Evolutionary conservation across 768 basidiomycete genomes (phyloP), one percentile per base, ranked within the genome.

Genomic region (Pleurotus citrinopileatus): DNA sequence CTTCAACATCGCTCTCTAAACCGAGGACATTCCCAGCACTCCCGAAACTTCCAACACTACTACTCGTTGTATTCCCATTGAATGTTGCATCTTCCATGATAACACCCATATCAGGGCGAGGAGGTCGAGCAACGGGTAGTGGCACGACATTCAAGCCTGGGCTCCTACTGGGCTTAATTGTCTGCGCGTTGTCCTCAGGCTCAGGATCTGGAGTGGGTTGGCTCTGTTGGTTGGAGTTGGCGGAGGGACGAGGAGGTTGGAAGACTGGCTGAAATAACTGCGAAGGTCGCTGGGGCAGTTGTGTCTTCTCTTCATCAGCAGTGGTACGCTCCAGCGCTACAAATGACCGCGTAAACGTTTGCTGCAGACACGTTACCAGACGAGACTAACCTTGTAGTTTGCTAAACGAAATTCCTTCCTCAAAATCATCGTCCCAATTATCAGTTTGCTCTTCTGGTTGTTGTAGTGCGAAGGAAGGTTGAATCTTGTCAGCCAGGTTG

Each of bases 381-480:
- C 55, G 34, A 7, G 1, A 55, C 65, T 17, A 29, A 79, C 79
- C 86, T 73, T 88, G 89, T 26, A 95, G 67, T 68, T 94, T 96
- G 6, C 87, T 83, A 51, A 91, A 82, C 0, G 92, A 93, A 28
- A 94, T 94, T 1, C 89, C 93, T 59, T 92, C 93, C 65, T 94
- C 93, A 59, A 99, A 99, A 64, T 99, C 97, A 59, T 94, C 92
- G 63, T 99, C 97, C 97, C 97, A 99, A 59, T 94, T 96, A 65
- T 97, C 94, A 1, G 87, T 89, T 65, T 91, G 89, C 59, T 92
- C 87, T 71, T 94, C 89, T 15, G 87, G 88, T 20, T 82, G 79
- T 55, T 84, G 86, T 20, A 90, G 70, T 13, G 76, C 80, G 58
- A 88, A 86, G 3, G 81, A 80, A 3, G 89, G 87, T 46, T 87